Base-by-base conservation (phyloP, 805 yeast species). In the Metschnikowia corniflorae region DNA sequence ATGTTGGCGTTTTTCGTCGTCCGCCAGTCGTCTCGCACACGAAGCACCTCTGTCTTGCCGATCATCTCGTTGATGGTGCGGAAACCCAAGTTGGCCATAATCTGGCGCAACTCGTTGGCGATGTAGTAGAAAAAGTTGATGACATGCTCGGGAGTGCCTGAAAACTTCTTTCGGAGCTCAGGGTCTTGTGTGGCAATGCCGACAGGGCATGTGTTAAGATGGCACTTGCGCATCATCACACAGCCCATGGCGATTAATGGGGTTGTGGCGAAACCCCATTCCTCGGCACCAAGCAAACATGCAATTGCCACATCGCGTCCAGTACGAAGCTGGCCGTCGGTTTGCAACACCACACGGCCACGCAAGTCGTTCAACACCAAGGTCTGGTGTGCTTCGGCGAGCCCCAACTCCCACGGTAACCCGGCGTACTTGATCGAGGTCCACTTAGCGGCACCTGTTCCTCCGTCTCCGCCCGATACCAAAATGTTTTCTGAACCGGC, bases 121-220 rank as follows among this genome's bases (percentile, higher is more conserved):
- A 91, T 73, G 68, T 89, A 93, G 72, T 83, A 91, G 76, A 93
- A 93, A 75, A 91, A 93, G 74, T 91, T 91, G 65, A 91, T 89
- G 41, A 91, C 97, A 58, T 91, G 97, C 68, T 91, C 98, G 35
- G 98, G 98, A 33, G 96, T 89, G 58, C 98, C 98, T 55, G 77
- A 73, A 68, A 91, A 91, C 65, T 91, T 93, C 66, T 78, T 78
- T 67, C 98, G 79, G 50, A 91, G 74, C 49, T 80, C 86, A 14
- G 97, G 97, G 62, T 91, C 97, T 66, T 93, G 98, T 20, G 98
- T 91, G 30, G 98, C 98, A 69, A 91, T 86, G 68, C 98, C 98
- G 33, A 91, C 98, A 19, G 98, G 96, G 66, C 98, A 91, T 26
- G 95, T 78, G 68, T 86, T 86, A 42, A 86, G 70, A 62, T 91